phyloP scores from a whole-genome alignment of 75 land plant genomes.

The Cupressus sempervirens region DNA sequence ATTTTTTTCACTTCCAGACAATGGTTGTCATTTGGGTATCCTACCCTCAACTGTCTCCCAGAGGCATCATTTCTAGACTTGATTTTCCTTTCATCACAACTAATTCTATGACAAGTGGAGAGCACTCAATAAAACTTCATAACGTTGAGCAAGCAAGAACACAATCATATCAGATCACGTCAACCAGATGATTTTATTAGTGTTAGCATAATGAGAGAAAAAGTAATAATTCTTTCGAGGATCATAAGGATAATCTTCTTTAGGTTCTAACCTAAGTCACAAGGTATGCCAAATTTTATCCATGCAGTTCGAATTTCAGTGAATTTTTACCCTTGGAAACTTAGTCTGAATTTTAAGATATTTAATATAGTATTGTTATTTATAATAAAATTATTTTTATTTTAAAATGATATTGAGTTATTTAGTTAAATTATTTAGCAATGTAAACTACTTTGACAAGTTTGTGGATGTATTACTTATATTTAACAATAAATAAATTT shows the following conservation, averaged over 20 bases:
- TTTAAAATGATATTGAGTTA: too few relatives aligned
- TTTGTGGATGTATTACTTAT: too few relatives aligned
- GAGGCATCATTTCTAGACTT: background rate
- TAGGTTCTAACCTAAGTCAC: background rate
- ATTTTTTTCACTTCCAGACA: too few relatives aligned
- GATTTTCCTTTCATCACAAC: background rate
- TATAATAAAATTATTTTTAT: too few relatives aligned
- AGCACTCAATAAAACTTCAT: background rate
- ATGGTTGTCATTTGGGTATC: background rate
- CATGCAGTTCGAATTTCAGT: too few relatives aligned
- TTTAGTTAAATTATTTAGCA: too few relatives aligned
- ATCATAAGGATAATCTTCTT: background rate
- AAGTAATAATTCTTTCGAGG: background rate
- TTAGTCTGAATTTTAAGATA: too few relatives aligned
- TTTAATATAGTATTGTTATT: too few relatives aligned
- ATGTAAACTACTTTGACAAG: too few relatives aligned
- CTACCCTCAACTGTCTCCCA: background rate
- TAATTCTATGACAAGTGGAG: background rate
- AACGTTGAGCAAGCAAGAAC: background rate
- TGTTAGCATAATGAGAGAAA: background rate
- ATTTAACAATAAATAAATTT: too few relatives aligned
- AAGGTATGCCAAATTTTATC: too few relatives aligned
- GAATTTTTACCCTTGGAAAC: too few relatives aligned
- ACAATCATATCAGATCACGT: background rate
- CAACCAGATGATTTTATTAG: background rate